Base-by-base conservation (phyloP, 129 eudicot genomes). In the Lactuca sativa region DNA sequence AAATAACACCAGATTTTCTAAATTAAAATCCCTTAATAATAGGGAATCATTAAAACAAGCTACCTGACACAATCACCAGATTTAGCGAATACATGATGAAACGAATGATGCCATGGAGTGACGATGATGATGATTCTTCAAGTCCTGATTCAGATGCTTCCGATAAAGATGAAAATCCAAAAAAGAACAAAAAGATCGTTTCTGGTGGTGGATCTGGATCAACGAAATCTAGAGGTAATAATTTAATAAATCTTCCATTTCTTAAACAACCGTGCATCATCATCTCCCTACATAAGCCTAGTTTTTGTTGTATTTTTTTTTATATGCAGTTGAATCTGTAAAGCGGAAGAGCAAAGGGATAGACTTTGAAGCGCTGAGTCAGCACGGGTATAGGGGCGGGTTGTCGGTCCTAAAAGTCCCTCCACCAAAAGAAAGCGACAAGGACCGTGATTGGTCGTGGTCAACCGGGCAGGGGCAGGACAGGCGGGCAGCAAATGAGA, bases 321-420 rank as follows among this genome's bases (percentile, higher is more conserved):
- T 25, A 4, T 49, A 53, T 65, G 73, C 88, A 86, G 92, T 59
- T 59, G 64, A 71, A 7, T 33, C 88, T 4, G 78, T 55, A 34
- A 93, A 85, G 59, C 70, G 75, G 57, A 93, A 89, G 69, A 78
- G 83, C 69, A 82, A 80, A 67, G 95, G 85, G 15, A 80, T 93
- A 59, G 95, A 93, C 71, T 92, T 93, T 80, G 98, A 82, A 14
- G 92, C 98, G 15, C 69, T 93, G 75, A 75, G 88, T 60, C 89
- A 78, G 62, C 95, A 93, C 32, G 98, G 98, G 30, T 93, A 86
- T 11, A 81, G 75, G 78, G 98, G 98, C 3, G 95, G 98, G 31
- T 30, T 87, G 38, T 93, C 98, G 0, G 92, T 93, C 31, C 62
- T 93, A 72, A 87, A 61, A 14, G 95, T 93, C 81, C 98, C 95